Percentiles rank a stretch among this genome's conserved stretches.
These are phyloP conservation scores for Apiospora pterosperma DNA, from an alignment of 2,329 filamentous ascomycete genomes.

Conservation along the genomic window DNA sequence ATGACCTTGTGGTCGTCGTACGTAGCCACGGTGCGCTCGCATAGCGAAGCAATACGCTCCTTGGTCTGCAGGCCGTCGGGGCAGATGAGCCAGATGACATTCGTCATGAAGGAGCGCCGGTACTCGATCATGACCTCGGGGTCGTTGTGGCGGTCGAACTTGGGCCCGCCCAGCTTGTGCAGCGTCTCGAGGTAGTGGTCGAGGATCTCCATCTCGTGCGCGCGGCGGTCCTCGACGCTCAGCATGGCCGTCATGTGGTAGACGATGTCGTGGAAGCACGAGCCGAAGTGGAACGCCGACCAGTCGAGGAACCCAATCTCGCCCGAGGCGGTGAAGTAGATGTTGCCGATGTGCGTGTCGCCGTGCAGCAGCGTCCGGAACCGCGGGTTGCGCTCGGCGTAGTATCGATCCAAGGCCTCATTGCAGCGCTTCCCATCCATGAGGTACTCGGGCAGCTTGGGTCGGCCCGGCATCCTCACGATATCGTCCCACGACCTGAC, in stretches of 20 bases:
- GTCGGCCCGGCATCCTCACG: constrained; percentile 26
- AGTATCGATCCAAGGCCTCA: constrained; percentile 33
- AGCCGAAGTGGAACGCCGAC: constrained; percentile 37
- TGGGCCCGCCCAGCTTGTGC: constrained; percentile 27
- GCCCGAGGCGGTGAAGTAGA: constrained; percentile 34
- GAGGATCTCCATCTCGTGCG: constrained; percentile 34
- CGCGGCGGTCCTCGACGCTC: constrained; percentile 35
- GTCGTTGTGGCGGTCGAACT: constrained; percentile 19
- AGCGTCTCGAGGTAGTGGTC: constrained; percentile 33
- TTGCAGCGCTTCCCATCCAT: constrained; percentile 32
- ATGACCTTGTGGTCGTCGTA: constrained; percentile 35
- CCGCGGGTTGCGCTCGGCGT: constrained; percentile 30
- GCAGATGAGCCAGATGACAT: constrained; percentile 27
- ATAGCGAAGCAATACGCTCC: constrained; percentile 29
- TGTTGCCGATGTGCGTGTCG: constrained; percentile 40
- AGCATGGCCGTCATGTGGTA: constrained; percentile 38
- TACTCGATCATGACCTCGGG: constrained; percentile 29
- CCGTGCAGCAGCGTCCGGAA: constrained; percentile 40
- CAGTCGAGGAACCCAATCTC: constrained; percentile 38
- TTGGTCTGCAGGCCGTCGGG: constrained; percentile 29
- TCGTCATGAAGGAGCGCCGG: constrained; percentile 28
- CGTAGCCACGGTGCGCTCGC: constrained; percentile 31
- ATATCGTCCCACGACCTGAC: constrained; percentile 24
- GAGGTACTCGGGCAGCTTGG: constrained; percentile 32
- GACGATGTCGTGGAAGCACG: constrained; percentile 39